Conservation (phyloP, 164 flowering plant species). For the Saururus chinensis region DNA sequence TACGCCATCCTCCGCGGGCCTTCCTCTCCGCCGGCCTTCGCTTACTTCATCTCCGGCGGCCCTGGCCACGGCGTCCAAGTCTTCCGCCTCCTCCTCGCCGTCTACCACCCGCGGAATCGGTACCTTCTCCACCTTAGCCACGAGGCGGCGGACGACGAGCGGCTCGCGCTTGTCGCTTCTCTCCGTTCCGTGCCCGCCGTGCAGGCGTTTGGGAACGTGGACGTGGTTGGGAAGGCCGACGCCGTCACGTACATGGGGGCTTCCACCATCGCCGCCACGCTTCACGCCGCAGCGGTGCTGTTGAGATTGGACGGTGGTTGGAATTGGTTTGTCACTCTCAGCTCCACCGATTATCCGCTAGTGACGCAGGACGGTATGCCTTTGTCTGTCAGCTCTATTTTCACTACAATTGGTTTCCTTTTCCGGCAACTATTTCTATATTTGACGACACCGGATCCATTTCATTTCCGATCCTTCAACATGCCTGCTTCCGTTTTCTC, state of each 20-base stretch:
- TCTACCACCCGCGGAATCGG: constrained; percentile 53
- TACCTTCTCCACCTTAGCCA: constrained; percentile 39
- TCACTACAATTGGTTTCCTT: background rate
- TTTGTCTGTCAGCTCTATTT: no score
- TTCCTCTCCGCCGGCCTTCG: constrained; percentile 33
- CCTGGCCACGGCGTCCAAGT: constrained; percentile 26
- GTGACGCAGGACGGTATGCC: constrained; percentile 45
- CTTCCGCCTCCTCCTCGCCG: constrained; percentile 28
- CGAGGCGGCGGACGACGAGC: constrained; percentile 19
- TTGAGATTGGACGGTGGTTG: constrained; percentile 31
- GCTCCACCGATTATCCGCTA: constrained; percentile 45
- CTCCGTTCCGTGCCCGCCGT: constrained; percentile 21
- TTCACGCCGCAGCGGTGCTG: constrained; percentile 41
- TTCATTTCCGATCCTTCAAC: no score
- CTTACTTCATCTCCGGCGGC: constrained; percentile 38
- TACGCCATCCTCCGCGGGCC: constrained; percentile 5
- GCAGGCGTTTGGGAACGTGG: constrained; percentile 31
- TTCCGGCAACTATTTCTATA: background rate
- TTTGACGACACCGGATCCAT: no score
- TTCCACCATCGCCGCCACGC: constrained; percentile 33
- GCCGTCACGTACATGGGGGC: constrained; percentile 28
- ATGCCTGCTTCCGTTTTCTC: no score
- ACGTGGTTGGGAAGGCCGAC: constrained; percentile 28
- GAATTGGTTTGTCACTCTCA: constrained; percentile 31
- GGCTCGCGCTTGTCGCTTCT: constrained; percentile 16